A percentile compares a stretch with the other conserved stretches of the same genome.
Evolutionary conservation across 1,139 yeast species (phyloP).

Genomic region (Yamadazyma sp.): DNA sequence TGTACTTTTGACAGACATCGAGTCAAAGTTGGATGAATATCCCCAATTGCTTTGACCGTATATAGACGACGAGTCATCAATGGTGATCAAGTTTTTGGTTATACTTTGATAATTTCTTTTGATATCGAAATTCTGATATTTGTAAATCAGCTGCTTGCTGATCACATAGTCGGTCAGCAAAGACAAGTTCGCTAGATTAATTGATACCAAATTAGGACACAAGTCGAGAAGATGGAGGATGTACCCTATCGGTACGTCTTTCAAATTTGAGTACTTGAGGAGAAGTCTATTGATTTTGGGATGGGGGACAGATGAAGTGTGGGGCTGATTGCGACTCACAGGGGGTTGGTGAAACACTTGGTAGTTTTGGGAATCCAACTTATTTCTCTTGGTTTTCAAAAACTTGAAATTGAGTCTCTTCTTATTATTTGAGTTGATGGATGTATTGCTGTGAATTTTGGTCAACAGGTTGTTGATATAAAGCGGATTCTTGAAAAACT

Average conservation of each 20-base stretch:
- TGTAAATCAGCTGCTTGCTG: conserved; percentile 26
- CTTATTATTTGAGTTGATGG: conserved; percentile 17
- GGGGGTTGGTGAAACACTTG: conserved; percentile 2
- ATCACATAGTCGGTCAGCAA: conserved; percentile 62
- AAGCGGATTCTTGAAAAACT: conserved; percentile 67
- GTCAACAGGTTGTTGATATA: conserved; percentile 38
- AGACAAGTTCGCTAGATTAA: conserved; percentile 56
- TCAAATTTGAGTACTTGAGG: conserved; percentile 54
- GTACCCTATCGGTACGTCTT: conserved; percentile 71
- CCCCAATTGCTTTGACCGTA: conserved; percentile 12
- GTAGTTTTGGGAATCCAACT: conserved; percentile 3
- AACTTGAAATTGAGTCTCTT: conserved; percentile 12
- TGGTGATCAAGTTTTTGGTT: conserved; percentile 13
- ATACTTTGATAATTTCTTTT: conserved; percentile 38
- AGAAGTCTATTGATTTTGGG: conserved; percentile 62
- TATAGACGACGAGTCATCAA: conserved; percentile 17
- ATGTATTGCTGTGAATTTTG: conserved; percentile 25
- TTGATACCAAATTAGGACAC: conserved; percentile 53
- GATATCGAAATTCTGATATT: conserved; percentile 41
- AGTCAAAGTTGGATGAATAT: conserved; percentile 9
- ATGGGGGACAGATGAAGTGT: conserved; percentile 29
- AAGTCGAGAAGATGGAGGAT: conserved; percentile 56
- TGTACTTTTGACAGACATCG: conserved; percentile 10
- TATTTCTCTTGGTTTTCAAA: conserved; percentile 21
- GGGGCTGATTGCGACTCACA: conserved; percentile 3